phyloP scores from a whole-genome alignment of 2,329 filamentous ascomycete species.

The Verticillium tricorpus region DNA sequence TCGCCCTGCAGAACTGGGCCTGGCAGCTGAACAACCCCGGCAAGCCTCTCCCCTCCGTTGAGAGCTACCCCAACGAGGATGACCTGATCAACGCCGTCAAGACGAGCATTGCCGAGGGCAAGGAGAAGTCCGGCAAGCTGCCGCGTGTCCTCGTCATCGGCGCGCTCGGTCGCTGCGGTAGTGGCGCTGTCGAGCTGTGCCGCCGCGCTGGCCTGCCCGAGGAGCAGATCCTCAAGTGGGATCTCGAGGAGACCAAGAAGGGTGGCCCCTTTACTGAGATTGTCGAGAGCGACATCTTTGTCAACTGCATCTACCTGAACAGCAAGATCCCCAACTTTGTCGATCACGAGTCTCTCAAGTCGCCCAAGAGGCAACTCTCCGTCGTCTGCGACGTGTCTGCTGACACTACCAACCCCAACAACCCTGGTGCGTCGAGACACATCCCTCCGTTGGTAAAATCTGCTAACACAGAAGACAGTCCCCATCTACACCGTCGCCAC shows the following conservation, averaged over 20 bases:
- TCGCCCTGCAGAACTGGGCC: conserved; percentile 77
- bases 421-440: background rate
- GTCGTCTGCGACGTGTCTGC: conserved; percentile 72
- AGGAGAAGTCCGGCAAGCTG: conserved; percentile 60
- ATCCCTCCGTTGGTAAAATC: conserved; percentile 22
- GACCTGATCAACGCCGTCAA: conserved; percentile 71
- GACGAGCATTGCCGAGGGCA: conserved; percentile 61
- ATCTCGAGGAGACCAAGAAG: conserved; percentile 71
- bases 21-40: conserved; percentile 72
- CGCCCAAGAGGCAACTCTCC: conserved; percentile 65
- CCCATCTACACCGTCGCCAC: conserved; percentile 83
- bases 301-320: conserved; percentile 87
- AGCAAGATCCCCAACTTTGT: conserved; percentile 63
- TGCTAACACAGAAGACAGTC: conserved; percentile 63
- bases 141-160: conserved; percentile 83
- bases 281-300: conserved; percentile 67
- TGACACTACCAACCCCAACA: background rate
- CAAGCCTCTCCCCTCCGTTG: conserved; percentile 61
- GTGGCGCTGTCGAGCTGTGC: conserved; percentile 78
- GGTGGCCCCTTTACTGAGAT: conserved; percentile 79
- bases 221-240: conserved; percentile 58
- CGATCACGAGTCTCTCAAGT: conserved; percentile 62
- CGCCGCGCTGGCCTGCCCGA: conserved; percentile 67
- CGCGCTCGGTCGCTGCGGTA: conserved; percentile 76
- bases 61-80: conserved; percentile 68